phyloP scores from a whole-genome alignment of 192 early-diverging fungal genomes.

The Rhizoclosmatium globosum region DNA sequence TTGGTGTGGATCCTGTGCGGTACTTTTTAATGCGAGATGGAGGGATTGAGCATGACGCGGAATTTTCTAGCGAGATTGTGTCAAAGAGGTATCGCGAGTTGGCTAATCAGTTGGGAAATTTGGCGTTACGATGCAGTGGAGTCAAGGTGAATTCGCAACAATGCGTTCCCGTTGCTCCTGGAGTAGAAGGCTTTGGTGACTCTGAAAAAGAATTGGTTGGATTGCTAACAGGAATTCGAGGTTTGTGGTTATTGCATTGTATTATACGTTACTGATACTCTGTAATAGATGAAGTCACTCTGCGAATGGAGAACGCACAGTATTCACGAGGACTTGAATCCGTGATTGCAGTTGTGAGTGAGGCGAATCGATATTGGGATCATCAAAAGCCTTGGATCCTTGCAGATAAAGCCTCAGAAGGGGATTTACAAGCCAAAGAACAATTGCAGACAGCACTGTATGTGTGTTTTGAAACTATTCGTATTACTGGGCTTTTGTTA shows the following conservation, averaged over 20 bases:
- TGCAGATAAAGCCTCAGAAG: constrained; percentile 40
- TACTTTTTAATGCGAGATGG: constrained; percentile 94
- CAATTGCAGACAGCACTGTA: constrained; percentile 73
- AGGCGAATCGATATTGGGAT: constrained; percentile 79
- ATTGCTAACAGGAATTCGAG: background rate
- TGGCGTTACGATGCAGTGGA: constrained; percentile 39
- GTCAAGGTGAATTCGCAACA: constrained; percentile 31
- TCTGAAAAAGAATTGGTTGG: constrained; percentile 36
- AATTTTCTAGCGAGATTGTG: constrained; percentile 76
- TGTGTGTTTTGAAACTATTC: constrained; percentile 77
- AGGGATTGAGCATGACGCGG: constrained; percentile 84
- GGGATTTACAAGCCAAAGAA: constrained; percentile 27
- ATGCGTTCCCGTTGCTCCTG: constrained; percentile 37
- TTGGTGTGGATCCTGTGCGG: constrained; percentile 80
- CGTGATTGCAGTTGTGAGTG: constrained; percentile 71
- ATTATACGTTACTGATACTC: background rate
- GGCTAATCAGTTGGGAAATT: constrained; percentile 37
- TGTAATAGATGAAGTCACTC: constrained; percentile 21
- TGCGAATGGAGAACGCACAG: constrained; percentile 63
- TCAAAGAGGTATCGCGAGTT: constrained; percentile 66
- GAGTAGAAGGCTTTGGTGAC: background rate
- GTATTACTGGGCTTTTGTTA: constrained; percentile 77
- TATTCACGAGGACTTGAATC: constrained; percentile 67
- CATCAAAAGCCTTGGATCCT: constrained; percentile 83
- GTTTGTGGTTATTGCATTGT: background rate